Base-by-base conservation (phyloP, 2,329 filamentous ascomycete genomes). In the Hymenoscyphus infarciens region DNA sequence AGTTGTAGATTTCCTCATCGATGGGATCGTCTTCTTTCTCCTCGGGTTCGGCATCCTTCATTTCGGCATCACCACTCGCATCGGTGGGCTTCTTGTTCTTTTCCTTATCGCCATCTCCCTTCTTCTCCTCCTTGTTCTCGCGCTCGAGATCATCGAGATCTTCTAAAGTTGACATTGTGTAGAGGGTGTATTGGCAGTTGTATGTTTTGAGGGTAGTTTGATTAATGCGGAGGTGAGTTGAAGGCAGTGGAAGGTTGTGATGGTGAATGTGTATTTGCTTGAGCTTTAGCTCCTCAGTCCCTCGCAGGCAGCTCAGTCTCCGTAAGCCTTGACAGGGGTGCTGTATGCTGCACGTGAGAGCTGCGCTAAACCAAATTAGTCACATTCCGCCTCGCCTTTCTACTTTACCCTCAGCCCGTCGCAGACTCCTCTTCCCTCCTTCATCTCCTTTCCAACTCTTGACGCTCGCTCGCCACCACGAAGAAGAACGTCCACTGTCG, bases 1-100 rank as follows among this genome's bases (percentile, higher is more conserved):
- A 88, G 76, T 87, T 89, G 65, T 98, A 85, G 72, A 99, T 94
- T 80, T 99, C 95, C 61, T 94, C 88, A 77, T 98, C 94, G 68
- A 99, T 84, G 61, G 93, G 84, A 70, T 96, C 89, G 57, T 94
- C 91, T 71, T 91, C 88, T 72, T 85, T 84, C 62, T 87, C 80
- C 68, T 87, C 84, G 33, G 81, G 78, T 67, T 89, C 87, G 11
- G 87, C 88, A 75, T 97, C 93, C 76, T 94, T 87, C 93, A 97
- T 97, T 63, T 96, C 92, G 58, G 88, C 88, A 80, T 97, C 94
- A 57, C 83, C 89, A 72, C 88, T 87, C 61, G 81, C 79, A 63
- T 79, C 77, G 60, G 77, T 71, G 76, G 85, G 84, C 71, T 76
- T 78, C 27, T 57, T 54, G 58, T 85, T 82, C 73, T 84, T 82